Percentiles rank a stretch among this genome's conserved stretches.
These are phyloP conservation scores for Neoboletus brunneissimus DNA, from an alignment of 768 basidiomycete genomes.

Conservation along the genomic window DNA sequence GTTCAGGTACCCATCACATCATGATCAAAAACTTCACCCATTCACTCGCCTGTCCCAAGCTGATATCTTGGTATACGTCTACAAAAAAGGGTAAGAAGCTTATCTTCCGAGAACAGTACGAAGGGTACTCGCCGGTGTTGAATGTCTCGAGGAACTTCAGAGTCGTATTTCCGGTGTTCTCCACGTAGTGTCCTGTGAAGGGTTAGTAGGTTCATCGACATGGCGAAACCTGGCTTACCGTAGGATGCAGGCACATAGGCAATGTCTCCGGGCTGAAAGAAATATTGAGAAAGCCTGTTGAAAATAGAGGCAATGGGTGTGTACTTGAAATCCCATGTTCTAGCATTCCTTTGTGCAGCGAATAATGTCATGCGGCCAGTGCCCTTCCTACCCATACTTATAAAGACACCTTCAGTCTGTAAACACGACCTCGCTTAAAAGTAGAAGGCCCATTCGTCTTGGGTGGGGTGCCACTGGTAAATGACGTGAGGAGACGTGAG, in stretches of 20 bases:
- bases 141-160: constrained; percentile 49
- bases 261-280: constrained; percentile 22
- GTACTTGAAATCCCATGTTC: constrained; percentile 59
- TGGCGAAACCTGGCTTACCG: constrained; percentile 4
- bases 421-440: constrained; percentile 35
- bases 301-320: background rate
- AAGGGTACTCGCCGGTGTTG: constrained; percentile 33
- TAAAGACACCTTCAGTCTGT: background rate
- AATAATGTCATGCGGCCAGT: constrained; percentile 55
- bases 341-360: constrained; percentile 48
- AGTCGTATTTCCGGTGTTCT: constrained; percentile 51
- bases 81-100: background rate
- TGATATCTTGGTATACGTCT: constrained; percentile 35
- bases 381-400: constrained; percentile 42
- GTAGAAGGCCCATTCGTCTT: constrained; percentile 64
- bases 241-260: constrained; percentile 13
- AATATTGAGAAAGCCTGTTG: background rate
- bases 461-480: constrained; percentile 64
- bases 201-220: background rate
- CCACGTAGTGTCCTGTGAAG: constrained; percentile 47
- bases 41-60: constrained; percentile 43
- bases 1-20: background rate
- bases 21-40: background rate
- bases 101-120: background rate
- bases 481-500: background rate